phyloP scores from a whole-genome alignment of 1,139 yeast species.

The Arxiozyma slooffiae region DNA sequence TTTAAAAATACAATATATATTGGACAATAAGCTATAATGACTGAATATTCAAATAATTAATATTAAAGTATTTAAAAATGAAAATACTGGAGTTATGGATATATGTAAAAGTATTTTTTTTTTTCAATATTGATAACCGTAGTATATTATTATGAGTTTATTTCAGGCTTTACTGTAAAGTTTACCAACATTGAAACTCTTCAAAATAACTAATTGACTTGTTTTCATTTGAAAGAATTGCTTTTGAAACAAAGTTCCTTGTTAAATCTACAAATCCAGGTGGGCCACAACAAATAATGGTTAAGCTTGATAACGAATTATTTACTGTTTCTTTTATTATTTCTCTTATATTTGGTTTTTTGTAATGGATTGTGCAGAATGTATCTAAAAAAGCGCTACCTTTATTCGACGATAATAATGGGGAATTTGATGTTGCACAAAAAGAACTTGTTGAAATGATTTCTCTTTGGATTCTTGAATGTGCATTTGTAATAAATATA shows the following conservation, averaged over 20 bases:
- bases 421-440: slow-evolving; percentile 14
- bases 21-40: too few relatives aligned
- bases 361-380: slow-evolving; percentile 32
- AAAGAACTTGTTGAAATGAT: background rate
- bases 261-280: slow-evolving; percentile 45
- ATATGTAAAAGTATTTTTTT: too few relatives aligned
- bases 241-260: slow-evolving; percentile 32
- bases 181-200: slow-evolving; percentile 26
- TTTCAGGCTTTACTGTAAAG: too few relatives aligned
- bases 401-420: slow-evolving; percentile 12
- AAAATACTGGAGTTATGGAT: too few relatives aligned
- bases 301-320: slow-evolving; percentile 32
- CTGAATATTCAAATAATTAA: too few relatives aligned
- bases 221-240: slow-evolving; percentile 11
- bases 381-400: slow-evolving; percentile 18
- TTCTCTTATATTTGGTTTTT: slow-evolving; percentile 39
- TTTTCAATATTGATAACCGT: too few relatives aligned
- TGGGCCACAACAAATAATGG: slow-evolving; percentile 44
- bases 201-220: slow-evolving; percentile 19
- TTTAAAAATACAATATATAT: too few relatives aligned
- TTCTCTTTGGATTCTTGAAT: slow-evolving; percentile 1
- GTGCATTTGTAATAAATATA: slow-evolving; percentile 14
- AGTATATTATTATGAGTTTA: too few relatives aligned
- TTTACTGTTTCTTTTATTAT: slow-evolving; percentile 33
- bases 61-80: too few relatives aligned